Evolutionary conservation across 192 early-diverging fungal species (phyloP).

Genomic region (Coemansia sp.): DNA sequence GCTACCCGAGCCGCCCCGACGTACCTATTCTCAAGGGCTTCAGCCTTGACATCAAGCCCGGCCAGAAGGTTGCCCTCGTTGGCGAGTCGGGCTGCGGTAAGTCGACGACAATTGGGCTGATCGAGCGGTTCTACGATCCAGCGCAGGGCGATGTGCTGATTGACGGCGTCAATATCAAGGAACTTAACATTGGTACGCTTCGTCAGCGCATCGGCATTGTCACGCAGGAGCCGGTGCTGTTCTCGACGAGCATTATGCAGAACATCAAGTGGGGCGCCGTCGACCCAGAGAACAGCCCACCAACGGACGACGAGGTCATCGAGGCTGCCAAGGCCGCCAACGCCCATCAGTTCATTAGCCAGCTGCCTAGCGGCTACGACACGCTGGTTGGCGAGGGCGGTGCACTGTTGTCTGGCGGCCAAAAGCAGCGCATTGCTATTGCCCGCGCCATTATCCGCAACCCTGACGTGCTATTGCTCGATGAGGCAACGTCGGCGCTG

Average conservation of each 20-base stretch:
- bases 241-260: conserved; percentile 71
- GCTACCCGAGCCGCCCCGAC: conserved; percentile 80
- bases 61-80: conserved; percentile 85
- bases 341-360: conserved; percentile 70
- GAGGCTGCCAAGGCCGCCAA: conserved; percentile 67
- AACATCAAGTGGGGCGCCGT: conserved; percentile 76
- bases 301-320: conserved; percentile 75
- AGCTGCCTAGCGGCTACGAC: conserved; percentile 73
- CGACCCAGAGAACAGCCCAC: conserved; percentile 49
- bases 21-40: conserved; percentile 78
- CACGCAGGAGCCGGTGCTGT: conserved; percentile 87
- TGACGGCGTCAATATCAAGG: conserved; percentile 74
- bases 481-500: conserved; percentile 87
- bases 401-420: conserved; percentile 82
- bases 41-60: conserved; percentile 68
- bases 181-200: conserved; percentile 73
- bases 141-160: conserved; percentile 60
- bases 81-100: conserved; percentile 86
- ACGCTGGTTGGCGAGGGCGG: conserved; percentile 84
- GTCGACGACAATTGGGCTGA: conserved; percentile 76
- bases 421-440: conserved; percentile 96
- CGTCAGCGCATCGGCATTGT: conserved; percentile 89
- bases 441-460: conserved; percentile 88
- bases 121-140: conserved; percentile 85
- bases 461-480: conserved; percentile 77